phyloP scores from a whole-genome alignment of 352 stramenopile genomes.

The Stramenopiles sp. region DNA sequence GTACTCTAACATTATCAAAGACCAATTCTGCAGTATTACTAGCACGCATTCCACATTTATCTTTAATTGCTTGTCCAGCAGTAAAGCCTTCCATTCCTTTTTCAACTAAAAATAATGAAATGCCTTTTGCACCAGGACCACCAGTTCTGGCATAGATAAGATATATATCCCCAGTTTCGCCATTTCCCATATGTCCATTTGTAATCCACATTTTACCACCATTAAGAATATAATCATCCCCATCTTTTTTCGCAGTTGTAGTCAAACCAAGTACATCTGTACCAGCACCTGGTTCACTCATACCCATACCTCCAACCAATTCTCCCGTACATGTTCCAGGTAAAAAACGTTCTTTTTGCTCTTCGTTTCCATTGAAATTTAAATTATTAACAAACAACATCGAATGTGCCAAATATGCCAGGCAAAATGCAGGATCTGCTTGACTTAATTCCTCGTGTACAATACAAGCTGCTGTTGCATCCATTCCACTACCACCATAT shows the following conservation, averaged over 20 bases:
- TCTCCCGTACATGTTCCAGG: neutral
- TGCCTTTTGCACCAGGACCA: slow-evolving; percentile 45
- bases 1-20: slow-evolving; percentile 24
- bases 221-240: slow-evolving; percentile 74
- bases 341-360: neutral
- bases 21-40: slow-evolving; percentile 39
- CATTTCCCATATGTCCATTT: too few relatives aligned
- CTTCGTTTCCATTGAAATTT: neutral
- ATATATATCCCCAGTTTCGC: slow-evolving; percentile 62
- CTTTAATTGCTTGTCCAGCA: too few relatives aligned
- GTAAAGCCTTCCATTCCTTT: too few relatives aligned
- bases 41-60: slow-evolving; percentile 68
- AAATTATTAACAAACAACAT: too few relatives aligned
- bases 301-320: slow-evolving; percentile 43
- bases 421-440: too few relatives aligned
- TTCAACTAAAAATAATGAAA: slow-evolving; percentile 55
- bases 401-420: too few relatives aligned
- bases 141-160: slow-evolving; percentile 72
- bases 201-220: slow-evolving; percentile 82
- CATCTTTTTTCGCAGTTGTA: slow-evolving; percentile 68
- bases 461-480: slow-evolving; percentile 20
- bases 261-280: slow-evolving; percentile 62
- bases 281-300: slow-evolving; percentile 64
- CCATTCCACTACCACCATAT: slow-evolving; percentile 20
- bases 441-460: slow-evolving; percentile 8